Evolutionary conservation across 2,329 filamentous ascomycete genomes (phyloP).

Genomic region (Cladophialophora chaetospira): DNA sequence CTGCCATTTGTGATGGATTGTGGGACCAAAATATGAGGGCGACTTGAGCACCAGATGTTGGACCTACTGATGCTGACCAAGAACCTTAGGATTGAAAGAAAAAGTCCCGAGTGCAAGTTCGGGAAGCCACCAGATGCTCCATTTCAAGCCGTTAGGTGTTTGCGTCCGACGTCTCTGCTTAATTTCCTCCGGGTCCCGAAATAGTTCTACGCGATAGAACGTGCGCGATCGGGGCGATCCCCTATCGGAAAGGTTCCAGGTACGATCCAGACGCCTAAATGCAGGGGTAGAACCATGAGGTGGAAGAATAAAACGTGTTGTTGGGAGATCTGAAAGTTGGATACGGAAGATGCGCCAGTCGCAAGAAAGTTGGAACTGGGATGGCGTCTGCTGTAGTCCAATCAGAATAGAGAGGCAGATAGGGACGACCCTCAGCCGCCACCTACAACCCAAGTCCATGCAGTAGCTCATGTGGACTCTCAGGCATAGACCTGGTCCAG

Average conservation of each 20-base stretch:
- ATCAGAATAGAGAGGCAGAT: background rate
- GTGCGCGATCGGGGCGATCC: background rate
- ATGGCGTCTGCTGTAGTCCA: conserved; percentile 5
- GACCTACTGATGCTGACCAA: no score
- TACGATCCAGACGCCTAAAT: background rate
- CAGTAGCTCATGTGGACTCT: background rate
- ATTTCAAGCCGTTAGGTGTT: no score
- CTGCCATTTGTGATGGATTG: background rate
- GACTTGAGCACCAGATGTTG: no score
- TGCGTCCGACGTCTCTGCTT: no score
- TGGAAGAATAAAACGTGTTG: background rate
- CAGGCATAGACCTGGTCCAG: background rate
- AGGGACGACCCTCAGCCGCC: background rate
- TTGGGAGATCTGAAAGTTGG: conserved; percentile 4
- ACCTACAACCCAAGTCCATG: background rate
- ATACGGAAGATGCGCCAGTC: background rate
- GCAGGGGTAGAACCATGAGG: background rate
- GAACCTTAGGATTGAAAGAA: no score
- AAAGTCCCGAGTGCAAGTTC: no score
- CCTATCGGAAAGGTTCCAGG: conserved; percentile 1
- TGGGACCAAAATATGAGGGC: background rate
- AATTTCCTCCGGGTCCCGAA: background rate
- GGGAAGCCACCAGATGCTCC: no score
- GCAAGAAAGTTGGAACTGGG: conserved; percentile 14
- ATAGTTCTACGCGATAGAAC: background rate